Evolutionary conservation across 139 green algal species (phyloP), one percentile per base, ranked within the genome.

Genomic region (Micromonas commoda): DNA sequence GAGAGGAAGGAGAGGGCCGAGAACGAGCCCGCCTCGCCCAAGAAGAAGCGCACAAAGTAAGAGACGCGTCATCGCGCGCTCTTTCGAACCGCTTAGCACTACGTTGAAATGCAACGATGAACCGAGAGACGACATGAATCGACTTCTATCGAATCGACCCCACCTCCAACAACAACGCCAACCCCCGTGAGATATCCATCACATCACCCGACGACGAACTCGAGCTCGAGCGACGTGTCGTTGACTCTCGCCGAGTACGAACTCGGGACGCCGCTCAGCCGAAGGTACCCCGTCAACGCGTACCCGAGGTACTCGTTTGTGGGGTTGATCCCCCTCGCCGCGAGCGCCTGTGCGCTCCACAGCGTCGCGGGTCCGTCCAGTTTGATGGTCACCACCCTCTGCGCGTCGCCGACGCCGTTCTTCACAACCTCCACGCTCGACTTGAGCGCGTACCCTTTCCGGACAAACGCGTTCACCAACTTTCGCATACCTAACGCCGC

Each of bases 291-390:
- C 16, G 77, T 82, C 1, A 90, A 65, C 0, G 77, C 79, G 53
- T 91, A 83, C 1, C 77, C 86, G 45, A 89, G 84, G 61, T 91
- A 90, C 33, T 78, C 71, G 67, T 89, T 89, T 31, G 83, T 63
- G 1, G 93, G 76, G 28, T 76, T 6, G 16, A 82, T 76, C 2
- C 82, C 75, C 39, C 85, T 77, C 60, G 82, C 86, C 0, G 76
- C 80, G 35, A 95, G 72, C 45, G 31, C 6, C 39, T 20, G 6
- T 81, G 52, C 78, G 88, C 85, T 82, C 90, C 90, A 94, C 24
- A 93, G 79, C 78, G 89, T 93, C 73, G 85, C 87, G 0, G 88
- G 82, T 1, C 88, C 89, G 9, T 87, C 71, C 3, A 91, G 3
- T 2, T 64, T 73, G 45, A 92, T 82, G 2, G 13, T 79, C 66